Conservation (phyloP, 192 early-diverging fungal genomes). For the Spizellomyces sp. region DNA sequence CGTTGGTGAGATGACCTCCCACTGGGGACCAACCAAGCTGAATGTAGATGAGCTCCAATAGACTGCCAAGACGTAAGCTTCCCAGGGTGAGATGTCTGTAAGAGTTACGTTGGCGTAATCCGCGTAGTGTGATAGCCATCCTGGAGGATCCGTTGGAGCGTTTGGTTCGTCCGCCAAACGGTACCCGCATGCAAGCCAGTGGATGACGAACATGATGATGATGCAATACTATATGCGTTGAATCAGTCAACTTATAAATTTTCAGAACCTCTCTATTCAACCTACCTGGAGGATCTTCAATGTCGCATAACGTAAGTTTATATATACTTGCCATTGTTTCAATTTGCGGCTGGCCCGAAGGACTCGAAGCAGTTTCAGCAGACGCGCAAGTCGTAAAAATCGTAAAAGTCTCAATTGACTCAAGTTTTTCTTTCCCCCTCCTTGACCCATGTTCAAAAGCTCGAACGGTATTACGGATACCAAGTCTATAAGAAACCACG, state of each 20-base stretch:
- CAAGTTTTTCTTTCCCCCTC: conserved; percentile 10
- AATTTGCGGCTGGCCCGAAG: conserved; percentile 53
- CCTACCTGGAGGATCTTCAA: conserved; percentile 49
- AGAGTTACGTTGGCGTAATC: conserved; percentile 21
- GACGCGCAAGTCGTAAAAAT: conserved; percentile 44
- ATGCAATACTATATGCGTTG: conserved; percentile 30
- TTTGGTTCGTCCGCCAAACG: conserved; percentile 41
- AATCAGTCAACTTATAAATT: conserved; percentile 5
- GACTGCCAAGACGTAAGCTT: conserved; percentile 42
- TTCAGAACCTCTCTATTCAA: background rate
- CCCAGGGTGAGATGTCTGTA: conserved; percentile 7
- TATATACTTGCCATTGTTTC: conserved; percentile 44
- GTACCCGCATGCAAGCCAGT: conserved; percentile 57
- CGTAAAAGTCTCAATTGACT: conserved; percentile 41
- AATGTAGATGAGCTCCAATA: conserved; percentile 48
- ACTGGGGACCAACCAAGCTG: conserved; percentile 38
- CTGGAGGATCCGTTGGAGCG: conserved; percentile 34
- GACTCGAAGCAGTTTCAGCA: conserved; percentile 54
- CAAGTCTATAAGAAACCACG: conserved; percentile 51
- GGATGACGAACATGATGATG: conserved; percentile 46
- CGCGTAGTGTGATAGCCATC: conserved; percentile 44
- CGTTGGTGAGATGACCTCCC: conserved; percentile 26
- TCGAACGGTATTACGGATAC: conserved; percentile 53
- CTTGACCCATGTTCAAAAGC: conserved; percentile 27
- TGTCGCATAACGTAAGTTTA: conserved; percentile 47